Percentiles rank a stretch among this genome's conserved stretches.
phyloP scores from a whole-genome alignment of 768 basidiomycete genomes.

The Trichaptum fuscoviolaceum region DNA sequence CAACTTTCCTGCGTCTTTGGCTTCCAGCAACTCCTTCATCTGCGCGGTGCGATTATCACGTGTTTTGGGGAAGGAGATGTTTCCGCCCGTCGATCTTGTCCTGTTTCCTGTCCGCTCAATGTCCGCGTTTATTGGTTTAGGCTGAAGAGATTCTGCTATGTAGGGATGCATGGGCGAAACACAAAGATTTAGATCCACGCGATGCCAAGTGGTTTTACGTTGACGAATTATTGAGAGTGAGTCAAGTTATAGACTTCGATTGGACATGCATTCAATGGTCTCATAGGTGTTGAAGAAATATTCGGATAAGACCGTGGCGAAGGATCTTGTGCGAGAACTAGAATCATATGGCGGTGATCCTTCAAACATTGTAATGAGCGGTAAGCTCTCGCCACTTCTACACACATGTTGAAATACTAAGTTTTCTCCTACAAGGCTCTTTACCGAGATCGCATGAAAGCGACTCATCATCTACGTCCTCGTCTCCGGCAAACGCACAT shows the following conservation, averaged over 20 bases:
- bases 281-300: slow-evolving; percentile 72
- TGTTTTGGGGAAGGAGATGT: slow-evolving; percentile 13
- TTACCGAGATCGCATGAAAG: slow-evolving; percentile 48
- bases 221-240: slow-evolving; percentile 77
- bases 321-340: slow-evolving; percentile 69
- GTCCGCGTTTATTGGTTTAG: slow-evolving; percentile 14
- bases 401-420: slow-evolving; percentile 3
- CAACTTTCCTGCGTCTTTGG: background rate
- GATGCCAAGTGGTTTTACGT: slow-evolving; percentile 92
- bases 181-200: slow-evolving; percentile 68
- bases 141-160: slow-evolving; percentile 8
- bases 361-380: slow-evolving; percentile 56
- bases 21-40: background rate
- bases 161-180: slow-evolving; percentile 96
- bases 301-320: slow-evolving; percentile 76
- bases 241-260: slow-evolving; percentile 12
- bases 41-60: slow-evolving; percentile 15
- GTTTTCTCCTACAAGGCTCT: slow-evolving; percentile 22
- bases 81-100: background rate
- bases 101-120: background rate
- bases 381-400: slow-evolving; percentile 34
- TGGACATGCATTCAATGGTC: slow-evolving; percentile 2
- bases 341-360: slow-evolving; percentile 72
- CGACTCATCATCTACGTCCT: slow-evolving; percentile 57
- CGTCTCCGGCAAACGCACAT: background rate